A percentile compares a stretch with the other conserved stretches of the same genome.
Conservation (phyloP, 2,329 filamentous ascomycete genomes). For the Chaetomiaceae sp. region DNA sequence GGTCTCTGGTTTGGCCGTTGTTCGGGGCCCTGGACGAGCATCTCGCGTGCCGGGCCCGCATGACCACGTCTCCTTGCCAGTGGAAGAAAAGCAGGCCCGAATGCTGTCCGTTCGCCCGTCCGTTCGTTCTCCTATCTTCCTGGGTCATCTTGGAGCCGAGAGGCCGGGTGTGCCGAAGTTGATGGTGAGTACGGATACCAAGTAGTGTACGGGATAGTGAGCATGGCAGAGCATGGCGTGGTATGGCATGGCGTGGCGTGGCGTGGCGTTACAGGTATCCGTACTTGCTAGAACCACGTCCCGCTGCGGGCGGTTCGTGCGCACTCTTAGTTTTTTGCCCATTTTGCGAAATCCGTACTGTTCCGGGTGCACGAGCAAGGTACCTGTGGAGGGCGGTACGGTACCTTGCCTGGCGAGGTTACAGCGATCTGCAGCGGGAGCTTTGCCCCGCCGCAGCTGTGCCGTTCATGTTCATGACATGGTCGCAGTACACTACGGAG, state of each 20-base stretch:
- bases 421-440: constrained; percentile 18
- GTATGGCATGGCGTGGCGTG: no score
- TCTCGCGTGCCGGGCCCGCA: not conserved
- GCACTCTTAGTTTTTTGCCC: no score
- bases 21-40: not conserved
- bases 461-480: constrained; percentile 6
- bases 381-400: no score
- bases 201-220: not conserved
- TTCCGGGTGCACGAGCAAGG: not conserved
- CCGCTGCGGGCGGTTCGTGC: not conserved
- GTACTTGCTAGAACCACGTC: not conserved
- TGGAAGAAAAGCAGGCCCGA: not conserved
- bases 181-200: not conserved
- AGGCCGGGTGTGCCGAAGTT: constrained; percentile 1
- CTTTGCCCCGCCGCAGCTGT: constrained; percentile 14
- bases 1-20: constrained; percentile 2
- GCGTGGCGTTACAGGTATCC: no score
- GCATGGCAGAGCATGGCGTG: no score
- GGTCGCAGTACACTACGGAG: no score
- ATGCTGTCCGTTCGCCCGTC: not conserved
- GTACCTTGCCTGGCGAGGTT: constrained; percentile 10
- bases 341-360: no score
- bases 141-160: constrained; percentile 5
- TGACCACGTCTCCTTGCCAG: not conserved
- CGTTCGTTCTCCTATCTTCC: not conserved